A percentile compares a stretch with the other conserved stretches of the same genome.
Conservation (phyloP, 805 yeast genomes). For the Jamesozyma rosinii region DNA sequence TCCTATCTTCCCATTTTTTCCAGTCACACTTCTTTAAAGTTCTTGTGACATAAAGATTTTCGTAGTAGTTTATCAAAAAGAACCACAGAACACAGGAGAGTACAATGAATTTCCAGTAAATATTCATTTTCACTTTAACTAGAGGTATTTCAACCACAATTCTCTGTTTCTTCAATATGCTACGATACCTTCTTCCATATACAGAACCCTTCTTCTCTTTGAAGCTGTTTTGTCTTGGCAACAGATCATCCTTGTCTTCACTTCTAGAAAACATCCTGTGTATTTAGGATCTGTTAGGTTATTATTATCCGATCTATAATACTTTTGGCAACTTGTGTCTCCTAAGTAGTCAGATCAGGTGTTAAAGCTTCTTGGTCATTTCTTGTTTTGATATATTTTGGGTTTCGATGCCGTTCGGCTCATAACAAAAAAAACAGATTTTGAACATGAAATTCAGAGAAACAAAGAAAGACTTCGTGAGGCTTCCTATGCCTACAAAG, state of each 20-base stretch:
- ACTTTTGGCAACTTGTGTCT: no score
- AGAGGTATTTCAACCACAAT: constrained; percentile 2
- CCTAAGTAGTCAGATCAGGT: no score
- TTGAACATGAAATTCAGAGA: no score
- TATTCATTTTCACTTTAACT: constrained; percentile 1
- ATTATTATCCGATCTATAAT: no score
- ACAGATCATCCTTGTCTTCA: background rate
- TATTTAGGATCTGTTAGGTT: no score
- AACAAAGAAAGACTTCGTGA: no score
- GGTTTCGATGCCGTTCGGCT: no score
- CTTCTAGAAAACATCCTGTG: background rate
- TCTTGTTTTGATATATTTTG: no score
- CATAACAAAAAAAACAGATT: no score
- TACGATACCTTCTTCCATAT: background rate
- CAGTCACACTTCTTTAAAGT: constrained; percentile 48
- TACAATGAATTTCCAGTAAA: constrained; percentile 23
- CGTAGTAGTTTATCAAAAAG: constrained; percentile 41
- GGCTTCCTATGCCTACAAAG: no score
- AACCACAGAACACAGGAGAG: constrained; percentile 35
- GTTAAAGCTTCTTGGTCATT: no score
- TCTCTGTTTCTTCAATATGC: background rate
- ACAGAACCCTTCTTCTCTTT: background rate
- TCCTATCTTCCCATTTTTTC: constrained; percentile 61
- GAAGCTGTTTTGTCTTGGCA: background rate
- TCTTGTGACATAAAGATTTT: constrained; percentile 40